Evolutionary conservation across 352 stramenopile genomes (phyloP).

Genomic region (Pythium volutum): DNA sequence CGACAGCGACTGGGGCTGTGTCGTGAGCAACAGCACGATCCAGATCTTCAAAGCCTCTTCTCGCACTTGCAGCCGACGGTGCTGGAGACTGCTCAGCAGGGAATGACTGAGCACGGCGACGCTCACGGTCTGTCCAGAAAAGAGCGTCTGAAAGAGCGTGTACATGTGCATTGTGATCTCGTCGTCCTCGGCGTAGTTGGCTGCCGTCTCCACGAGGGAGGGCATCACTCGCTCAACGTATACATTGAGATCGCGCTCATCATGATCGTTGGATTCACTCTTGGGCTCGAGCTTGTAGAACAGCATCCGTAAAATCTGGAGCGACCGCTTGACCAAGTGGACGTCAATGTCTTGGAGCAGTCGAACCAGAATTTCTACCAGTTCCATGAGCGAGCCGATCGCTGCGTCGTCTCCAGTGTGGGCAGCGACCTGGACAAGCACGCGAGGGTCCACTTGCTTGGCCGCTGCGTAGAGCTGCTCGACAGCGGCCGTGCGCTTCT

Average conservation of each 20-base stretch:
- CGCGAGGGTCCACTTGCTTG: slow-evolving; percentile 31
- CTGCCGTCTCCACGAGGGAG: slow-evolving; percentile 48
- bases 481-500: slow-evolving; percentile 51
- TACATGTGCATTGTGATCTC: slow-evolving; percentile 35
- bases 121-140: slow-evolving; percentile 4
- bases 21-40: slow-evolving; percentile 45
- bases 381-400: slow-evolving; percentile 12
- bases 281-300: slow-evolving; percentile 43
- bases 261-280: slow-evolving; percentile 10
- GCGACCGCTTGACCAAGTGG: slow-evolving; percentile 59
- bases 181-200: slow-evolving; percentile 53
- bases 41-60: slow-evolving; percentile 60
- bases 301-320: slow-evolving; percentile 54
- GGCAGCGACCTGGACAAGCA: background rate
- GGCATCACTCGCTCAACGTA: slow-evolving; percentile 45
- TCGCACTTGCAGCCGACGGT: slow-evolving; percentile 54
- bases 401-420: background rate
- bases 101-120: slow-evolving; percentile 25
- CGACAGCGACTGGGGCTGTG: slow-evolving; percentile 23
- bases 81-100: slow-evolving; percentile 37
- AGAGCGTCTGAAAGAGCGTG: slow-evolving; percentile 20
- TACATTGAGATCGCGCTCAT: slow-evolving; percentile 6
- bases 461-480: slow-evolving; percentile 46
- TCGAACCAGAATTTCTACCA: slow-evolving; percentile 45
- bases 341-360: slow-evolving; percentile 66